Evolutionary conservation across 108 stramenopile species (phyloP), one percentile per base, ranked within the genome.

Genomic region (Nannochloropsis granulata): DNA sequence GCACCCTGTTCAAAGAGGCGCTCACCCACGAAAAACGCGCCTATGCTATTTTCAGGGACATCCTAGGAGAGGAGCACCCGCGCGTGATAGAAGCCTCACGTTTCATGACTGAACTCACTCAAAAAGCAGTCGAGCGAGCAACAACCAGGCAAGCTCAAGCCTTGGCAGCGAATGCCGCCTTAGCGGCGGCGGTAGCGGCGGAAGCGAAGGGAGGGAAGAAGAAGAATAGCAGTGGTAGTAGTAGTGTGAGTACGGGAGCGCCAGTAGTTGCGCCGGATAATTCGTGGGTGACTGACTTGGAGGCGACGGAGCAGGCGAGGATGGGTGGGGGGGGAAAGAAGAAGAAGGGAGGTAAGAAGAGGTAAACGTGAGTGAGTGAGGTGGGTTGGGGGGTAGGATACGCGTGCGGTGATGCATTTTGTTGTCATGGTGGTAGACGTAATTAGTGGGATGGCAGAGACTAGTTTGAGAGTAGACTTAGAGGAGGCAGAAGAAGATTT

Each of bases 21-120:
- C 86, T 86, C 86, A 83, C 82, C 25, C 86, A 86, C 82, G 86
- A 86, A 82, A 80, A 82, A 44, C 82, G 82, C 23, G 78, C 86
- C 44, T 81, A 86, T 44, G 25, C 13, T 23, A 80, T 79, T 43
- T 85, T 44, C 23, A 80, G 80, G 23, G 44, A 79, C 25, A 79
- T 80, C 44, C 44, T 80, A 23, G 84, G 84, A 11, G 79, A 85
- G 13, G n/a, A 85, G 12, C 80, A 81, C 44, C 84, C 84, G 25
- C 79, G 79, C 12, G 84, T 85, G 25, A 44, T 16, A 34, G 80
- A 85, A 44, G 46, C 79, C 84, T 80, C 84, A 24, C 45, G 80
- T 45, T 80, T 46, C 45, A 25, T 85, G 44, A 79, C 79, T 13
- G 80, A 79, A 26, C 44, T 85, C 25, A 85, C 84, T 7, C 79